Conservation (phyloP, 2,329 filamentous ascomycete genomes). For the Thelonectria rubi region DNA sequence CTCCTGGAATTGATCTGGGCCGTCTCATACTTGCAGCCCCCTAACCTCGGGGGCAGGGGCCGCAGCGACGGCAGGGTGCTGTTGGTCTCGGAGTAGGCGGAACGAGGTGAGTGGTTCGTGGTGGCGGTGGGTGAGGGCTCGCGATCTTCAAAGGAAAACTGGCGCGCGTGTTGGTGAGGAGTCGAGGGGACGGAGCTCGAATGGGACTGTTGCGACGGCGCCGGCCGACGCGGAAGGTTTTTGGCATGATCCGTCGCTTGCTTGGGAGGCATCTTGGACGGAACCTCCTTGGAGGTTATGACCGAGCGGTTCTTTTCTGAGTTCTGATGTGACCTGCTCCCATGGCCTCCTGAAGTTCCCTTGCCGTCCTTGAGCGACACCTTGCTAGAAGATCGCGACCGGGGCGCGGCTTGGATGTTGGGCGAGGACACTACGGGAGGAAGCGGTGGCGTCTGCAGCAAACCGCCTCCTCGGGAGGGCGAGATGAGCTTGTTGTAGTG, state of each 20-base stretch:
- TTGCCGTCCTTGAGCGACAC: conserved; percentile 66
- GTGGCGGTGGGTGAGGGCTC: conserved; percentile 81
- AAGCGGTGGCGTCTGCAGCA: conserved; percentile 66
- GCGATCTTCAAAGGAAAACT: conserved; percentile 81
- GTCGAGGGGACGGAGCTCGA: conserved; percentile 94
- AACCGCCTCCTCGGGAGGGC: conserved; percentile 62
- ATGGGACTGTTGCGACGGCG: conserved; percentile 55
- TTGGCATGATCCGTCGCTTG: conserved; percentile 48
- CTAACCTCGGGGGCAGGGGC: conserved; percentile 66
- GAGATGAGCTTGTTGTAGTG: conserved; percentile 74
- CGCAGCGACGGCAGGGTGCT: conserved; percentile 74
- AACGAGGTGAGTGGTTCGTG: conserved; percentile 85
- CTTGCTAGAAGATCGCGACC: conserved; percentile 68
- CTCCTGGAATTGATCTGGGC: conserved; percentile 82
- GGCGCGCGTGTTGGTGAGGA: conserved; percentile 86
- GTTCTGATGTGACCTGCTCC: conserved; percentile 67
- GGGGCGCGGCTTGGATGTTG: conserved; percentile 63
- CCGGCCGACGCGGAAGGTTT: conserved; percentile 44
- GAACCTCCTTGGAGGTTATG: conserved; percentile 66
- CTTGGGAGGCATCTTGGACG: conserved; percentile 61
- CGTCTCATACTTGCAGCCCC: conserved; percentile 88
- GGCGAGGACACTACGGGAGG: conserved; percentile 65
- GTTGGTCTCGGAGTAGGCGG: conserved; percentile 89
- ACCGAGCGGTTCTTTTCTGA: conserved; percentile 69
- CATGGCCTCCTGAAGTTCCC: conserved; percentile 65